Conservation (phyloP, 768 basidiomycete genomes). For the Tylopilus sp. region DNA sequence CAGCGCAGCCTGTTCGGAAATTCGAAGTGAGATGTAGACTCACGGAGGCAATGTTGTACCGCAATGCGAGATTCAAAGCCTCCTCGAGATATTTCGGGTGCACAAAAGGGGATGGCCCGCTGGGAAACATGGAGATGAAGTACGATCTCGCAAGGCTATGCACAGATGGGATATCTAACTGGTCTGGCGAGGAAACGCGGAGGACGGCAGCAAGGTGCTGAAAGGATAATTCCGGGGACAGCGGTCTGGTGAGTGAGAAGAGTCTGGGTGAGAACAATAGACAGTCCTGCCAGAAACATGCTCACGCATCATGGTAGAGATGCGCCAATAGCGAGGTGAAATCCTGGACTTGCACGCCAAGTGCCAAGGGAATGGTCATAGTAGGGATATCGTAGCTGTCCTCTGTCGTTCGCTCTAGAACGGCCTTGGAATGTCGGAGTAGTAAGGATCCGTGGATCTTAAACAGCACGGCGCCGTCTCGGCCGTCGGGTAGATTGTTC, state of each 20-base stretch:
- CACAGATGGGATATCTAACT: slow-evolving; percentile 55
- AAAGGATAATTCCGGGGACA: slow-evolving; percentile 44
- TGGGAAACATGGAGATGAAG: slow-evolving; percentile 47
- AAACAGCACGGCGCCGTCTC: slow-evolving; percentile 36
- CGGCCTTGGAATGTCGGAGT: slow-evolving; percentile 43
- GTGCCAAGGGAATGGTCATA: slow-evolving; percentile 36
- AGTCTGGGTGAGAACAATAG: neutral
- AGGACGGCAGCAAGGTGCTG: slow-evolving; percentile 50
- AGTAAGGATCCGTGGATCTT: slow-evolving; percentile 56
- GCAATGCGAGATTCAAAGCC: slow-evolving; percentile 49
- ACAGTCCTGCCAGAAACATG: slow-evolving; percentile 10
- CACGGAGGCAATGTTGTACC: slow-evolving; percentile 48
- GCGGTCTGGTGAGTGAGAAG: slow-evolving; percentile 36
- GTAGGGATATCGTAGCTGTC: slow-evolving; percentile 11
- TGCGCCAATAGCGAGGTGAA: slow-evolving; percentile 57
- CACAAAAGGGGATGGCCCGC: slow-evolving; percentile 41
- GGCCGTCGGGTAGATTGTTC: slow-evolving; percentile 20
- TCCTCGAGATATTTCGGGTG: slow-evolving; percentile 47
- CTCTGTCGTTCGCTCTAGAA: slow-evolving; percentile 2
- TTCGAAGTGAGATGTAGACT: slow-evolving; percentile 21
- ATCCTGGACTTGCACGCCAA: slow-evolving; percentile 42
- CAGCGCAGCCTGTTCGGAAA: neutral
- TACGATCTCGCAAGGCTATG: slow-evolving; percentile 42
- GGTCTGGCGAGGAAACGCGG: slow-evolving; percentile 52
- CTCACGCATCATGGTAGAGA: slow-evolving; percentile 68